A percentile compares a stretch with the other conserved stretches of the same genome.
Conservation (phyloP, 305 asterid genomes). For the Rubia balearica region DNA sequence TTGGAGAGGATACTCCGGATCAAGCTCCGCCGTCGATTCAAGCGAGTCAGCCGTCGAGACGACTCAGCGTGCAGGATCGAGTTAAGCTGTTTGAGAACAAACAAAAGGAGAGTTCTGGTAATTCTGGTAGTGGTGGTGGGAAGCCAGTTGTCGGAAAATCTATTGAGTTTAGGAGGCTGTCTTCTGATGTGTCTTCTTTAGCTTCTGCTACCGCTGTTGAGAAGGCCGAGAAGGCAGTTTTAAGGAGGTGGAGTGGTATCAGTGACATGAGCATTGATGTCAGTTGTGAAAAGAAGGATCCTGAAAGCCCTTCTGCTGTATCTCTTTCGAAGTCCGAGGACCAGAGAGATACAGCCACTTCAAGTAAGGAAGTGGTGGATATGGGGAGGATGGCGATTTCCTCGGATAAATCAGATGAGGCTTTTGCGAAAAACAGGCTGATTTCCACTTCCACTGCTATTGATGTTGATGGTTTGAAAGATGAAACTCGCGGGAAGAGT, state of each 20-base stretch:
- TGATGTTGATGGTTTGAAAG: conserved; percentile 38
- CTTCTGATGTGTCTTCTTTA: conserved; percentile 58
- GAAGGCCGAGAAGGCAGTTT: conserved; percentile 65
- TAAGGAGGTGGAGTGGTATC: conserved; percentile 91
- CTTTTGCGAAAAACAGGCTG: conserved; percentile 26
- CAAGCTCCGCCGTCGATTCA: conserved; percentile 37
- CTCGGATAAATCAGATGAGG: conserved; percentile 30
- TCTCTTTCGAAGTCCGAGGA: conserved; percentile 34
- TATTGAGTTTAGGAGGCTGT: conserved; percentile 59
- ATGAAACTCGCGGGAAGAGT: conserved; percentile 31
- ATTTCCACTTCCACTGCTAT: conserved; percentile 24
- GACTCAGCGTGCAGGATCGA: conserved; percentile 92
- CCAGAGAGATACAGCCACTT: conserved; percentile 30
- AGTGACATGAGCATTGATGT: conserved; percentile 91
- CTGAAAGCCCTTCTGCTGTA: conserved; percentile 43
- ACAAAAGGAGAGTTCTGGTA: conserved; percentile 68
- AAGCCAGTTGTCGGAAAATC: conserved; percentile 55
- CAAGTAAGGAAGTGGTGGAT: conserved; percentile 26
- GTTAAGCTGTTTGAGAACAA: conserved; percentile 79
- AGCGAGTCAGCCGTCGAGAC: conserved; percentile 49
- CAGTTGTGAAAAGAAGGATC: conserved; percentile 63
- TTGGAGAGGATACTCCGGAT: conserved; percentile 17
- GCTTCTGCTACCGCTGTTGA: conserved; percentile 45
- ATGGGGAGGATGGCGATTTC: conserved; percentile 22
- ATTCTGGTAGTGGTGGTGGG: conserved; percentile 40